These are phyloP conservation scores for Eucalyptus viminalis DNA, from an alignment of 345 rosid species.

Conservation along the genomic window DNA sequence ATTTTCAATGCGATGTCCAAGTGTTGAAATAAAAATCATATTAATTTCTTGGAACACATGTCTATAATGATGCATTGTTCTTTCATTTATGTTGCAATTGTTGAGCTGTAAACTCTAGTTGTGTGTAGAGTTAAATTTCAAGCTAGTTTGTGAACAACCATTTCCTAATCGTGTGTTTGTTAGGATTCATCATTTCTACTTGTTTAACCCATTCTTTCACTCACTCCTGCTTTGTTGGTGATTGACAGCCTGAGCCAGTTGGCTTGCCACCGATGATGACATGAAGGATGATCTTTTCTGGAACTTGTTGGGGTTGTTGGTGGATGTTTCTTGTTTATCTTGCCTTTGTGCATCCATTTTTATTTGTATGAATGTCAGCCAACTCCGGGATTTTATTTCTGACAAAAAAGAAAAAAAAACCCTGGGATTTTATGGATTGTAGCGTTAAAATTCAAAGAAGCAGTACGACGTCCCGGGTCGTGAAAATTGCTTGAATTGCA, in stretches of 20 bases:
- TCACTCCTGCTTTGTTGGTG: neutral
- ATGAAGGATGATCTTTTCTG: fast-evolving
- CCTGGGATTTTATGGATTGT: neutral
- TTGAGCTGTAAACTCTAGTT: neutral
- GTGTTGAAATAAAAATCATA: neutral
- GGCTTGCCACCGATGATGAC: neutral
- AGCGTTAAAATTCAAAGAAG: neutral
- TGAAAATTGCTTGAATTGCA: neutral
- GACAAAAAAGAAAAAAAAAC: too few species aligned
- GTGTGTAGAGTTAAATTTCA: neutral
- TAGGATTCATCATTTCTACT: neutral
- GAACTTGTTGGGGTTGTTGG: neutral
- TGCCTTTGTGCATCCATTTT: neutral
- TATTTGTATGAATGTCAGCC: neutral
- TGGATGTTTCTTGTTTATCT: neutral
- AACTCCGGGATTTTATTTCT: neutral
- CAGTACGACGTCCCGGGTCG: neutral
- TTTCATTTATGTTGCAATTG: fast-evolving
- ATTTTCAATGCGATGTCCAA: fast-evolving
- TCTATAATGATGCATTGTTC: neutral
- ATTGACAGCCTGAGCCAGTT: fast-evolving
- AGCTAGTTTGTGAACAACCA: neutral
- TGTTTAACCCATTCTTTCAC: neutral
- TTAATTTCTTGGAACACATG: neutral
- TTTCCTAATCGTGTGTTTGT: neutral